Evolutionary conservation across 805 yeast species (phyloP), one percentile per base, ranked within the genome.

Genomic region (Suhomyces faveliae): DNA sequence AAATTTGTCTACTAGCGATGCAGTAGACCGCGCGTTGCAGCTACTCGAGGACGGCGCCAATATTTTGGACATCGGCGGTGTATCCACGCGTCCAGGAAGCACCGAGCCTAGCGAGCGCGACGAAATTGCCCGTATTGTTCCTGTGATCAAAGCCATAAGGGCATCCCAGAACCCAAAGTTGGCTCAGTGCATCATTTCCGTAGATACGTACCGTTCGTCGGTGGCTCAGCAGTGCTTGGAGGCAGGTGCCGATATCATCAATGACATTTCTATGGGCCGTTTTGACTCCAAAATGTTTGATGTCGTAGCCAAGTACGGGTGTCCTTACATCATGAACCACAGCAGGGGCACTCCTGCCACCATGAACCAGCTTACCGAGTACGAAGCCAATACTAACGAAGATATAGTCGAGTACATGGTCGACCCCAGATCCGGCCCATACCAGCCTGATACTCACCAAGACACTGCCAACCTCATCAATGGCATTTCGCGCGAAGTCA

Each of bases 21-120:
- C 4, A 4, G 30, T 27, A 4, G 30, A 27, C 30, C 4, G 5
- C 7, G 30, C 30, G n/a, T 27, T 27, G 15, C 30, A 65, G 33
- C 76, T 87, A 75, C 75, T 81, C 5, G 57, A 63, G 0, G 68
- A 76, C 19, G 90, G 89, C 1, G 88, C 90, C n/a, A 73, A 74
- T 22, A 87, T 94, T 24, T 74, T 94, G 33, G 99, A 94, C 63
- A 77, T 94, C 46, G 99, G 99, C 7, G 99, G 99, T 1, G 88
- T 89, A 48, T 89, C 97, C 1, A 94, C 99, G 0, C 77, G 95
- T 43, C 99, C 99, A 0, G 89, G 89, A 1, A 81, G 95, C 1
- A 58, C 54, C 0, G 88, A 81, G 46, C 84, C 86, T 0, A 58
- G 77, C 2, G 76, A 64, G 17, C 78, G 77, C n/a, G 91, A 80